Conservation (phyloP, 164 flowering plant genomes). For the Paratinospora sagittata region DNA sequence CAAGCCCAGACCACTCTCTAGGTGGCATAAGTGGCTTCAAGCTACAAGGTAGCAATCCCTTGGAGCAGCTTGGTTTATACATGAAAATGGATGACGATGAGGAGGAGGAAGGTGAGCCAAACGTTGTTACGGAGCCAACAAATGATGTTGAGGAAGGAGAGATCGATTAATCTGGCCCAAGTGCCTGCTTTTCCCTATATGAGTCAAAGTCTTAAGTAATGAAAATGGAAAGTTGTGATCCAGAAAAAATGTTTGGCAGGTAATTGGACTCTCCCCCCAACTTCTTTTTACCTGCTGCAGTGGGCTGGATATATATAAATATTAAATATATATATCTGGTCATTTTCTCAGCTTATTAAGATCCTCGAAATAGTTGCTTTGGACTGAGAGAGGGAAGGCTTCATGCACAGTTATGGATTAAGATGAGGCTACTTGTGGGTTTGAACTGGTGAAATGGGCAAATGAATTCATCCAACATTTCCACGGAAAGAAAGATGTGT, state of each 20-base stretch:
- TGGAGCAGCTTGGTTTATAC: conserved; percentile 85
- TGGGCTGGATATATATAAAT: not conserved
- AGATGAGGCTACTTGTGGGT: not conserved
- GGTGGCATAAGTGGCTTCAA: conserved; percentile 64
- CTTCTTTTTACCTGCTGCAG: not conserved
- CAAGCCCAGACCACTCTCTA: conserved; percentile 55
- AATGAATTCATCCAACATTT: not conserved
- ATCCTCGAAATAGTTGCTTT: not conserved
- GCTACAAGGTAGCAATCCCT: conserved; percentile 54
- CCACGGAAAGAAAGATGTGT: not conserved
- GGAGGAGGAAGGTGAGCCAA: conserved; percentile 48
- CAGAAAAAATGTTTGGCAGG: not conserved
- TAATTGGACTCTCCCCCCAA: not conserved
- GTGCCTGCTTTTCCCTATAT: not conserved
- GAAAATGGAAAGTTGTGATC: not conserved
- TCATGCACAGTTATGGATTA: not conserved
- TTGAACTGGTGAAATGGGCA: not conserved
- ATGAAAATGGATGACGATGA: conserved; percentile 78
- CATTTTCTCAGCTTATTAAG: not conserved
- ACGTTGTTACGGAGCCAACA: conserved; percentile 7
- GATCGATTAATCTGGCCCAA: conserved; percentile 38
- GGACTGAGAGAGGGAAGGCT: not conserved
- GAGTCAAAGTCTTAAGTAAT: not conserved
- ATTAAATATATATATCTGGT: not conserved
- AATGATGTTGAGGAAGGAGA: conserved; percentile 83